Conservation (phyloP, 2,329 filamentous ascomycete species). For the Aureobasidium mangrovei region DNA sequence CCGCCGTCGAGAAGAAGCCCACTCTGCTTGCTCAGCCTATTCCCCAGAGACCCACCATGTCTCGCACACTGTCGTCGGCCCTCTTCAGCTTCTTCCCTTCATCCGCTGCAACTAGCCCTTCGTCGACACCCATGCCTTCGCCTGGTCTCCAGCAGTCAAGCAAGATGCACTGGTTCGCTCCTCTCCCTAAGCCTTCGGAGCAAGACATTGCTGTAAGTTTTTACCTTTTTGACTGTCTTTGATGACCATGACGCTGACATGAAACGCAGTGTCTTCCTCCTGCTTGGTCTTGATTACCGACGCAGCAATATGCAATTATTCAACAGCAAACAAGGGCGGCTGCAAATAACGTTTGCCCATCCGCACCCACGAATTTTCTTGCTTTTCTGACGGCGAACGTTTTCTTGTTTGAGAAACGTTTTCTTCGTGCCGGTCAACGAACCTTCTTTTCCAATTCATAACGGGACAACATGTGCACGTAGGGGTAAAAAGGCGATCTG, state of each 20-base stretch:
- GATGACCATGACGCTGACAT: not conserved
- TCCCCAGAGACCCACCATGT: not conserved
- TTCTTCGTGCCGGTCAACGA: not conserved
- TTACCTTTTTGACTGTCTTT: not conserved
- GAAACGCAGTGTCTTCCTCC: constrained; percentile 1
- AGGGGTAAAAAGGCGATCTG: not conserved
- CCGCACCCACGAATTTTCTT: not conserved
- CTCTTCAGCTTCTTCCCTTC: constrained; percentile 5
- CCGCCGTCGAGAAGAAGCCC: not conserved
- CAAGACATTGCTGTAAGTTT: constrained; percentile 5
- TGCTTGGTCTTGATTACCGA: constrained; percentile 5
- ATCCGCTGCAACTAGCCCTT: not conserved
- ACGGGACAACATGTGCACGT: not conserved
- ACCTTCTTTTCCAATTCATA: not conserved
- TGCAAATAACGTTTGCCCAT: constrained; percentile 6
- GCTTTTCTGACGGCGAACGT: not conserved
- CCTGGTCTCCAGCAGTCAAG: constrained; percentile 5
- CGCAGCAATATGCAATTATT: not conserved
- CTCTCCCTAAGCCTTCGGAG: constrained; percentile 7
- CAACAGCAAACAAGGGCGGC: not conserved
- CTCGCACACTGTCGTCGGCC: constrained; percentile 12
- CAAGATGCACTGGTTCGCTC: constrained; percentile 13
- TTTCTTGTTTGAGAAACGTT: not conserved
- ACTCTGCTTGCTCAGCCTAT: constrained; percentile 1
- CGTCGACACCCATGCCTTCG: constrained; percentile 8